phyloP scores from a whole-genome alignment of 441 rosid species.

The Populus hybrid region DNA sequence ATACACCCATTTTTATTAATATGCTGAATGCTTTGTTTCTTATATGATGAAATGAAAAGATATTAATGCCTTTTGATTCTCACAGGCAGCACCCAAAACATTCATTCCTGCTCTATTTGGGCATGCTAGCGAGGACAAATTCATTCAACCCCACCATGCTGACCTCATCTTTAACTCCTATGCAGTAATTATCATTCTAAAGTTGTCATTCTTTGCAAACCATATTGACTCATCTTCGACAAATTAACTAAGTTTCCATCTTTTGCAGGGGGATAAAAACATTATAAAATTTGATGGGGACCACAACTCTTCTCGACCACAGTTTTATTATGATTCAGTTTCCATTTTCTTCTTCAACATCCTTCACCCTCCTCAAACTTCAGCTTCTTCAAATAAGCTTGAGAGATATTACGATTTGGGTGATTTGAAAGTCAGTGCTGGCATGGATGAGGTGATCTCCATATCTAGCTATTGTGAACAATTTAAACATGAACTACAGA shows the following conservation, averaged over 20 bases:
- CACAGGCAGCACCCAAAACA: slow-evolving; percentile 80
- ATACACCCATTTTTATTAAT: neutral
- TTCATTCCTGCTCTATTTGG: slow-evolving; percentile 93
- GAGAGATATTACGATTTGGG: slow-evolving; percentile 79
- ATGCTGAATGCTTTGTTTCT: neutral
- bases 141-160: slow-evolving; percentile 85
- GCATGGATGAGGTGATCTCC: slow-evolving; percentile 72
- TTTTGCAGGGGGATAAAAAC: slow-evolving; percentile 86
- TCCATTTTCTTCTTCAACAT: slow-evolving; percentile 87
- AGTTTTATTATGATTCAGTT: slow-evolving; percentile 84
- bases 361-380: slow-evolving; percentile 75
- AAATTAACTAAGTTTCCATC: slow-evolving; percentile 13
- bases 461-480: slow-evolving; percentile 18
- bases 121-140: slow-evolving; percentile 85
- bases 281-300: slow-evolving; percentile 92
- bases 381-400: slow-evolving; percentile 52
- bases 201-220: slow-evolving; percentile 1
- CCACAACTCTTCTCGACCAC: slow-evolving; percentile 92
- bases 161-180: slow-evolving; percentile 74
- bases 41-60: neutral
- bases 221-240: slow-evolving; percentile 7
- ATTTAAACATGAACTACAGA: neutral
- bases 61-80: slow-evolving; percentile 12
- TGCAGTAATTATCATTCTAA: slow-evolving; percentile 46
- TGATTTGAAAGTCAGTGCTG: slow-evolving; percentile 50